Evolutionary conservation across 1,139 yeast species (phyloP), one percentile per base, ranked within the genome.

Genomic region (Suhomyces kunorum): DNA sequence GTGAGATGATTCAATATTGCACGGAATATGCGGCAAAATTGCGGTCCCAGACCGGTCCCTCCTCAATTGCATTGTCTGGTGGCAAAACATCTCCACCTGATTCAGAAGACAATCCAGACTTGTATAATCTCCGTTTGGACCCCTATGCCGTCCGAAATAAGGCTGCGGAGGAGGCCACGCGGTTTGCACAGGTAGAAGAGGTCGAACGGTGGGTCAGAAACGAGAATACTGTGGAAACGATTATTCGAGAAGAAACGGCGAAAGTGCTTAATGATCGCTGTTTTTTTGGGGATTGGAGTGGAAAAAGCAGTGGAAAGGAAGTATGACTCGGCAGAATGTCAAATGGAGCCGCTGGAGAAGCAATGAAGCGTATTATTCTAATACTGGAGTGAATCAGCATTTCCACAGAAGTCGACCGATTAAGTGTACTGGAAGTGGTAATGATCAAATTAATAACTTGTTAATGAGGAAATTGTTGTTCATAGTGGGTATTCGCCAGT

Each of bases 151-250:
- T 51, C 19, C 58, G 56, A 40, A 54, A 56, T 38, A 55, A 61
- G 34, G 53, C 54, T 15, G 58, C 58, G 15, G 42, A 48, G 16
- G 23, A 59, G 5, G 50, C 58, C 16, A 50, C 49, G 16, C 66
- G 57, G 40, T 65, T 46, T 36, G 43, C 49, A 2, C 49, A 55
- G 28, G 58, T 67, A 34, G 67, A 65, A 31, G 39, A 55, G 5
- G 56, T 71, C 5, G 68, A 66, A 20, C 56, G 55, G 34, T 71
- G 77, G 77, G 60, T 64, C 16, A 44, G 48, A 2, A 71, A 69
- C 46, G 76, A 71, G 46, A 35, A 42, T 9, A 35, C 50, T 1
- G 64, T 71, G 3, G 77, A 71, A 45, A 19, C 45, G 2, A 71
- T 71, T 19, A 47, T 71, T 11, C 48, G 63, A 17, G 66, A 63